Evolutionary conservation across 352 stramenopile species (phyloP), one percentile per base, ranked within the genome.

Genomic region (Phytophthora cactorum): DNA sequence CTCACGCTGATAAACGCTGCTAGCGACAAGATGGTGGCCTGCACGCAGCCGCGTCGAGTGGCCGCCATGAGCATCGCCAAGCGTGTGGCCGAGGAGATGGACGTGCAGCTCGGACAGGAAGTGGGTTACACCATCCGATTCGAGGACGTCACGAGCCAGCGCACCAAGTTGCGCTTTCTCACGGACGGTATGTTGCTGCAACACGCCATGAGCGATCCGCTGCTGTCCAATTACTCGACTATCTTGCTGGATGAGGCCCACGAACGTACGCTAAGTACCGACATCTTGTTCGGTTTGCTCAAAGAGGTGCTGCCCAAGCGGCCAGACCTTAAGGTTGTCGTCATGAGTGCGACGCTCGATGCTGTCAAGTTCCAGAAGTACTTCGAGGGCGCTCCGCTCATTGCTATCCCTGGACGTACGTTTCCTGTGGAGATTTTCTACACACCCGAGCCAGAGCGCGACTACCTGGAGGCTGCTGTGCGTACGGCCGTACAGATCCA

Each of bases 121-220:
- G 98, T 99, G 3, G 98, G 98, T 15, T 99, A 99, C 77, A 99
- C 96, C 10, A 99, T 99, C 80, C 97, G 98, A 53, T 99, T 99
- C 75, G 98, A 99, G 68, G 98, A 99, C 78, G 82, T 97, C 45
- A 98, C 81, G 34, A 81, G 86, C 74, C 75, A 81, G 22, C 87
- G 72, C 25, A 99, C 97, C 8, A 79, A 89, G 51, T 57, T 96
- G 46, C 83, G 84, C 15, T 96, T 93, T 74, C 71, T 96, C 25
- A 96, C 88, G 14, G 88, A 96, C 45, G 88, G 88, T 79, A 99
- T 99, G 96, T 78, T 99, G 41, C 83, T 99, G 51, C 93, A 98
- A 68, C 97, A 99, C 83, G 92, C 89, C 52, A 97, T 99, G 89
- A 97, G 84, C 53, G 98, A 99, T 87, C 96, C 97, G 5, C 70